Conservation (phyloP, 78 protist species). For the slime mould (Dictyostelium discoideum) region dicty_2.7 NC_007090.3:1157001-1157500, state of each 20-base stretch:
- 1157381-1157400: constrained; percentile 48
- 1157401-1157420: constrained; percentile 39
- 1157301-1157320: neutral
- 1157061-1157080: constrained; percentile 64
- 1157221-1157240: constrained; percentile 37
- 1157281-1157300: neutral
- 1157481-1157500: constrained; percentile 43
- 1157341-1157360: neutral
- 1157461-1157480: constrained; percentile 42
- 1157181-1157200: constrained; percentile 30
- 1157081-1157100: constrained; percentile 4
- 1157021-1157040: neutral
- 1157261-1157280: neutral
- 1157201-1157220: constrained; percentile 59
- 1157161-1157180: constrained; percentile 24
- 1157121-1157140: neutral
- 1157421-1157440: constrained; percentile 60
- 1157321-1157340: neutral
- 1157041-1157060: neutral
- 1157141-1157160: constrained; percentile 3
- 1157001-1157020: neutral
- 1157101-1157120: neutral
- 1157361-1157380: constrained; percentile 74
- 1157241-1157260: neutral
- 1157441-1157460: constrained; percentile 48